phyloP scores from a whole-genome alignment of 805 yeast species.

The Priceomyces carsonii region DNA sequence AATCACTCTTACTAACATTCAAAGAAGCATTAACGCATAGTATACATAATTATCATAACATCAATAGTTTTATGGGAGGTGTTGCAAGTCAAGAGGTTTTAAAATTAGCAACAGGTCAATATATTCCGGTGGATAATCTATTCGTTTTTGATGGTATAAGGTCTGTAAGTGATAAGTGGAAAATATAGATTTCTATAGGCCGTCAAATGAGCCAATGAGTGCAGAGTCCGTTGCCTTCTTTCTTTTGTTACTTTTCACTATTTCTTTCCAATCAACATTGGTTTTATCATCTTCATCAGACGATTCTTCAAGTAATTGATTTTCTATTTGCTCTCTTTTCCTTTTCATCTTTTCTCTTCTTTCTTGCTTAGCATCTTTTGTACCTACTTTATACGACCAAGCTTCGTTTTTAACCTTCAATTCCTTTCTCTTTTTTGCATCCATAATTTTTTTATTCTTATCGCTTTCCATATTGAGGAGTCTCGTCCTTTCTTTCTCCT shows the following conservation, averaged over 20 bases:
- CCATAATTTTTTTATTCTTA: slow-evolving; percentile 34
- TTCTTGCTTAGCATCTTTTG: slow-evolving; percentile 59
- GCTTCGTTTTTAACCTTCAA: slow-evolving; percentile 58
- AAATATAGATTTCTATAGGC: slow-evolving; percentile 29
- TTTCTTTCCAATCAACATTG: slow-evolving; percentile 84
- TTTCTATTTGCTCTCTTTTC: slow-evolving; percentile 67
- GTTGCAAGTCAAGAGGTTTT: slow-evolving; percentile 81
- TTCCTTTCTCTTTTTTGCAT: slow-evolving; percentile 45
- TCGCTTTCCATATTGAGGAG: slow-evolving; percentile 55
- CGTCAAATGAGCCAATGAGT: slow-evolving; percentile 59
- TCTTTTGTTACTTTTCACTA: slow-evolving; percentile 66
- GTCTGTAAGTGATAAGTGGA: slow-evolving; percentile 48
- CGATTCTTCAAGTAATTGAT: slow-evolving; percentile 45
- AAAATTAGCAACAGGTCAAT: slow-evolving; percentile 76
- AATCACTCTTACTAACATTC: slow-evolving; percentile 17
- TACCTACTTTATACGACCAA: slow-evolving; percentile 74
- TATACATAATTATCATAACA: slow-evolving; percentile 53
- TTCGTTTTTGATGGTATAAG: slow-evolving; percentile 72
- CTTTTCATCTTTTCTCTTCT: slow-evolving; percentile 70
- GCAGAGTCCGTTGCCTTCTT: slow-evolving; percentile 42
- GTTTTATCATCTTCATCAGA: slow-evolving; percentile 45
- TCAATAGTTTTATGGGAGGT: slow-evolving; percentile 77
- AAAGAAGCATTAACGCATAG: slow-evolving; percentile 38
- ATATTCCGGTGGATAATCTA: slow-evolving; percentile 71
- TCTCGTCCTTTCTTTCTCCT: slow-evolving; percentile 62